phyloP scores from a whole-genome alignment of 306 rosid species.

The Arachis hypogaea region DNA sequence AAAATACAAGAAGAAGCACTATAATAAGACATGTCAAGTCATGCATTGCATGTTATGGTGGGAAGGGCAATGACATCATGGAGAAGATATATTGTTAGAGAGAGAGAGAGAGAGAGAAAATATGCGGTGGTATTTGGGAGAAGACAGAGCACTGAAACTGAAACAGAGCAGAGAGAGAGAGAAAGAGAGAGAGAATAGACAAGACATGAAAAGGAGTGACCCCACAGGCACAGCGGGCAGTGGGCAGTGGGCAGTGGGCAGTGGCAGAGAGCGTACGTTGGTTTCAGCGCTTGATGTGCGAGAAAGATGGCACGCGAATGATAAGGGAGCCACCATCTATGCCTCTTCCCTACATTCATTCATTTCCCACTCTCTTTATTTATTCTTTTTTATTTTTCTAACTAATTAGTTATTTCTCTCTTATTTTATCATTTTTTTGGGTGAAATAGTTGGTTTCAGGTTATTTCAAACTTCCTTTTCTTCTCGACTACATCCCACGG shows the following conservation, averaged over 20 bases:
- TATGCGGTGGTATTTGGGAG: neutral
- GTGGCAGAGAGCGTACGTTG: neutral
- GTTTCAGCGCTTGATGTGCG: slow-evolving; percentile 4
- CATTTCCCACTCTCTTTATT: neutral
- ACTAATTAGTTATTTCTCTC: too few species aligned
- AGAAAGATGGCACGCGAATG: slow-evolving; percentile 6
- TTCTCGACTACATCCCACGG: too few species aligned
- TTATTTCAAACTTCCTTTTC: too few species aligned
- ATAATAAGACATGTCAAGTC: neutral
- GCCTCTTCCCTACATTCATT: neutral
- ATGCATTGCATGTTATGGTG: neutral
- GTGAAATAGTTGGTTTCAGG: too few species aligned
- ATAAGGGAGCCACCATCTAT: neutral
- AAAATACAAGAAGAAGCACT: neutral
- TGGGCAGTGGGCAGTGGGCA: neutral
- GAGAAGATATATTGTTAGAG: neutral
- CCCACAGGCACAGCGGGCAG: neutral
- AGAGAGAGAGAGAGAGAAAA: neutral
- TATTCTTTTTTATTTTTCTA: too few species aligned
- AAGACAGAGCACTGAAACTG: slow-evolving; percentile 19
- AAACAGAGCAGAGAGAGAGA: slow-evolving; percentile 5
- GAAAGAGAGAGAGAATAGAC: neutral
- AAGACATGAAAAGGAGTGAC: neutral
- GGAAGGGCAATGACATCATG: neutral
- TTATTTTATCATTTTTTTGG: too few species aligned